Base-by-base conservation (phyloP, 1,139 yeast genomes). In the Meyerozyma elateridarum region DNA sequence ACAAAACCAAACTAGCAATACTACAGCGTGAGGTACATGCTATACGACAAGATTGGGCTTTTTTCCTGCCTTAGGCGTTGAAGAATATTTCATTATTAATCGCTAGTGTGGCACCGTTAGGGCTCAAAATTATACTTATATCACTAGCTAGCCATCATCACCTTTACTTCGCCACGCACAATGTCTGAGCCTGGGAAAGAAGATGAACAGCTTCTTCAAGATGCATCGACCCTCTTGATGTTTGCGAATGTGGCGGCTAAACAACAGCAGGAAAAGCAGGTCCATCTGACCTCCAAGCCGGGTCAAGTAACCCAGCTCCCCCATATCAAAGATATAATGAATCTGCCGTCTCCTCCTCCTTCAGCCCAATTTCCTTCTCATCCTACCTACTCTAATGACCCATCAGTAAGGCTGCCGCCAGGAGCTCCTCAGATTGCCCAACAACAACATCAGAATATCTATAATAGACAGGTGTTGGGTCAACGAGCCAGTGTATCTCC, bases 141-240 rank as follows among this genome's bases (percentile, higher is more conserved):
- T n/a, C n/a, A n/a, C n/a, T n/a, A n/a, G n/a, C n/a, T n/a, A n/a
- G n/a, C n/a, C 12, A 7, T 14, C 17, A 11, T 3, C 9, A 13
- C 15, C 6, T 8, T 15, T 24, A 9, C 17, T 24, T 3, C 13
- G 8, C 4, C 17, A 8, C 18, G n/a, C 7, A 24, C 9, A 6
- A 24, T 24, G 27, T 14, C 27, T 8, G 27, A 24, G 12, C 17
- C 8, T n/a, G 34, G 28, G 32, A 42, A 49, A 25, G 58, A 54
- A 31, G 65, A 64, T 39, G 61, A 61, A 35, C 70, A 62, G 49
- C 59, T 73, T 18, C 55, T 74, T 11, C 76, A 73, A 44, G 83
- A 77, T 56, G 84, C 85, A 2, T 75, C 82, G n/a, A 73, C 83
- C 14, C 56, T 78, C 33, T 58, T 77, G 38, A 72, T 76, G 81